Conservation (phyloP, 2,329 filamentous ascomycete genomes). For the Cephalotrichum gorgonifer region DNA sequence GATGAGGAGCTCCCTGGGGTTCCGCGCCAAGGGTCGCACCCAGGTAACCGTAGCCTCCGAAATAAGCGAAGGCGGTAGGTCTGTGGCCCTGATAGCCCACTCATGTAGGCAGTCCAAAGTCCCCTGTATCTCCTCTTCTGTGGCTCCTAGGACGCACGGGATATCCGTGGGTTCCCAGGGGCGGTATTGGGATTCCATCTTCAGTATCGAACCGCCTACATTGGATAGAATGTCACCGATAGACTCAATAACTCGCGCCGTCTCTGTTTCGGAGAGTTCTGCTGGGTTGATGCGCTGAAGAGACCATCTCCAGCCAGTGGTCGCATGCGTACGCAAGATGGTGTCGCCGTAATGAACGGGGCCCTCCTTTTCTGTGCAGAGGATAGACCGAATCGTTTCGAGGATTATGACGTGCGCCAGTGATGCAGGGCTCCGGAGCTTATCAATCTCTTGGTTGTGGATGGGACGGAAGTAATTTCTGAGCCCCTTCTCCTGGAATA, state of each 20-base stretch:
- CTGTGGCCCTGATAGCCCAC: neutral
- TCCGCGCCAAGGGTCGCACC: neutral
- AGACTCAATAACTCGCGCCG: neutral
- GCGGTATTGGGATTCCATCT: neutral
- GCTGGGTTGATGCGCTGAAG: neutral
- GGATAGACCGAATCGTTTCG: neutral
- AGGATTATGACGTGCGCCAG: conserved; percentile 1
- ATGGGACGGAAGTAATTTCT: conserved; percentile 1
- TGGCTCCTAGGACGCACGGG: neutral
- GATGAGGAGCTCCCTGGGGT: conserved; percentile 1
- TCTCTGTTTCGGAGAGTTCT: neutral
- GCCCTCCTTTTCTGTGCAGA: neutral
- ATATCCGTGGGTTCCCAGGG: neutral
- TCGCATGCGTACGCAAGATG: neutral
- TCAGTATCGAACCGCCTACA: neutral
- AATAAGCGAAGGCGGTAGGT: neutral
- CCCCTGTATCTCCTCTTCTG: neutral
- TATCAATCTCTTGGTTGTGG: neutral
- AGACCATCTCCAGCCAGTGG: neutral
- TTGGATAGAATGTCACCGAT: conserved; percentile 1
- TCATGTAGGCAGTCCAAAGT: neutral
- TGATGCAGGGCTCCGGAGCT: neutral
- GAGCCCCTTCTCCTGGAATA: conserved; percentile 2
- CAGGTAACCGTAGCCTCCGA: neutral
- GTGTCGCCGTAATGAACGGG: neutral